A percentile compares a stretch with the other conserved stretches of the same genome.
These are phyloP conservation scores for Stagonosporopsis cucurbitacearum DNA, from an alignment of 2,329 filamentous ascomycete species.

Conservation along the genomic window DNA sequence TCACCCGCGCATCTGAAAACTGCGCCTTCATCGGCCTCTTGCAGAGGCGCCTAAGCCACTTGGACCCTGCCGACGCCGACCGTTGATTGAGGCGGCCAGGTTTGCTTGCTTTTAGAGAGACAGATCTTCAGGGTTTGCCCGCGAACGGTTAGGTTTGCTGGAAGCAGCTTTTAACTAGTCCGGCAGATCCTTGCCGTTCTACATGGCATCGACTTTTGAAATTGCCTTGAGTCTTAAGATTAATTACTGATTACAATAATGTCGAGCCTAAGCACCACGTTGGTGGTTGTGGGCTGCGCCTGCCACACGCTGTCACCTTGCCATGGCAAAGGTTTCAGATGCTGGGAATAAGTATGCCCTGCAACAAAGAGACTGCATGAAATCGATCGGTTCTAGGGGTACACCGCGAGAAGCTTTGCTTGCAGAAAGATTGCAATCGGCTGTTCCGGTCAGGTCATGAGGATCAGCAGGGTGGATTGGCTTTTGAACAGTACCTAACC, in stretches of 20 bases:
- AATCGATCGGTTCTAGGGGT: not conserved
- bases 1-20: constrained; percentile 2
- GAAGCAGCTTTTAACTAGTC: not conserved
- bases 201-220: constrained; percentile 8
- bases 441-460: not conserved
- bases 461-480: too few relatives aligned
- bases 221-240: constrained; percentile 7
- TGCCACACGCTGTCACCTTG: not conserved
- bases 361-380: not conserved
- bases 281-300: not conserved
- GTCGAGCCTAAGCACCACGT: constrained; percentile 1
- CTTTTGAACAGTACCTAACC: not conserved
- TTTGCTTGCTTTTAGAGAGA: not conserved
- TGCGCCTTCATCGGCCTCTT: constrained; percentile 14
- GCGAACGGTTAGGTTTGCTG: not conserved
- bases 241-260: not conserved
- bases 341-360: not conserved
- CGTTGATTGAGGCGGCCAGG: constrained; percentile 1
- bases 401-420: not conserved
- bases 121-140: not conserved
- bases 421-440: not conserved
- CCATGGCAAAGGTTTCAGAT: constrained; percentile 2
- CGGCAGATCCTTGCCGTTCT: constrained; percentile 1
- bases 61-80: constrained; percentile 13
- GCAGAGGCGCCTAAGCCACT: constrained; percentile 10